phyloP scores from a whole-genome alignment of 2,329 filamentous ascomycete species.

The Claviceps quebecensis region DNA sequence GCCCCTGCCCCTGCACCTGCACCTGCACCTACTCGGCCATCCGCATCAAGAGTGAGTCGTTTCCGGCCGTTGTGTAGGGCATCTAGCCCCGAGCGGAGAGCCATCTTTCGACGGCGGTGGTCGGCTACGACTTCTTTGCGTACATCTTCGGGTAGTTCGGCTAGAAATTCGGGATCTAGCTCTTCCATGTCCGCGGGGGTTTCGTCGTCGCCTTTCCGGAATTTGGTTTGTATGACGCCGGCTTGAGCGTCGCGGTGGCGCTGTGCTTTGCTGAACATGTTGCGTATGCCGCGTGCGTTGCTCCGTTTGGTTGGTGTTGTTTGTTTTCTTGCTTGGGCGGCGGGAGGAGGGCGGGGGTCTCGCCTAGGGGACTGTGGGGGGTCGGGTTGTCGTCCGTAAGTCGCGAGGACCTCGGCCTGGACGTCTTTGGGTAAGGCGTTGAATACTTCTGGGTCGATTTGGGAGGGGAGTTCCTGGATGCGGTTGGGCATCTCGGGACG shows the following conservation, averaged over 20 bases:
- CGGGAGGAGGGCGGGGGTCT: conserved; percentile 34
- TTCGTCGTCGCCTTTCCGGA: conserved; percentile 28
- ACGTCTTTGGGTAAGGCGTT: conserved; percentile 74
- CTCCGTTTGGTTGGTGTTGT: conserved; percentile 54
- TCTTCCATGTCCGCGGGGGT: conserved; percentile 25
- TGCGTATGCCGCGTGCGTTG: conserved; percentile 26
- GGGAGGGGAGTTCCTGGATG: conserved; percentile 45
- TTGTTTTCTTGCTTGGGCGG: conserved; percentile 32
- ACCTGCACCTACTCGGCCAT: conserved; percentile 6
- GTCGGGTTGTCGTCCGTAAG: conserved; percentile 38
- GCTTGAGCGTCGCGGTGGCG: conserved; percentile 40
- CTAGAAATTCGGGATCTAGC: conserved; percentile 60
- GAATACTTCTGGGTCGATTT: conserved; percentile 76
- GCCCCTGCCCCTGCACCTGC: not conserved
- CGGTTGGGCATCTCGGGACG: conserved; percentile 6
- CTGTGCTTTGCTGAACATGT: conserved; percentile 30
- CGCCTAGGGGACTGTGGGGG: conserved; percentile 36
- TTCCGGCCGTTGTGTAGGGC: conserved; percentile 14
- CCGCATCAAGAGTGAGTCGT: conserved; percentile 10
- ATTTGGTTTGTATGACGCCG: conserved; percentile 60
- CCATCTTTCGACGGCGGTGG: conserved; percentile 42
- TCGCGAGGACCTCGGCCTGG: conserved; percentile 65
- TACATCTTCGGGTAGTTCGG: conserved; percentile 70
- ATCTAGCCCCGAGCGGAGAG: conserved; percentile 39
- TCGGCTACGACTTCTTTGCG: conserved; percentile 66